A percentile compares a stretch with the other conserved stretches of the same genome.
Evolutionary conservation across 2,329 filamentous ascomycete genomes (phyloP).

Genomic region (Calonectria leucothoes): DNA sequence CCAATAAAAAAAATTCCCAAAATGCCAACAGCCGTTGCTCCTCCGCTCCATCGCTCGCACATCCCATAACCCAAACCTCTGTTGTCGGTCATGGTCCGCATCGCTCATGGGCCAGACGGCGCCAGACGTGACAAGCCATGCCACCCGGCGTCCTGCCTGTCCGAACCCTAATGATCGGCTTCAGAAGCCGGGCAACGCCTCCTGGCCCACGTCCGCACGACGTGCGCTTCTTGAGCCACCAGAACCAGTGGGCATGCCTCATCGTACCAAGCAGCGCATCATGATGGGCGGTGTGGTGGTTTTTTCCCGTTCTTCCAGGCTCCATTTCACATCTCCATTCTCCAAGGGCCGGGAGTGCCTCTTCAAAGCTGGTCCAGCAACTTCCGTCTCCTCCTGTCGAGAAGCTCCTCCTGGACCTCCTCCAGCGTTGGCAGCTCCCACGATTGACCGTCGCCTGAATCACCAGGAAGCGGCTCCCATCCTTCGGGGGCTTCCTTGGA

Average conservation of each 20-base stretch:
- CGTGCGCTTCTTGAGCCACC: not conserved
- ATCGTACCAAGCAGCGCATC: not conserved
- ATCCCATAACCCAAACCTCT: not conserved
- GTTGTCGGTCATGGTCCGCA: not conserved
- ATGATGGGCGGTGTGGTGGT: not conserved
- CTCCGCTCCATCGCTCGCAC: not conserved
- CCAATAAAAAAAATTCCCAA: not conserved
- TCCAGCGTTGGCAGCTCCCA: slow-evolving; percentile 90
- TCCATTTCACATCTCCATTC: not conserved
- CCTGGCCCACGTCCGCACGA: not conserved
- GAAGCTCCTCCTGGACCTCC: slow-evolving; percentile 93
- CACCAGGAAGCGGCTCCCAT: slow-evolving; percentile 90
- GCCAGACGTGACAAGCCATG: not conserved
- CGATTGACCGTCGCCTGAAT: slow-evolving; percentile 81
- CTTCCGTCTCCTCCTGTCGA: slow-evolving; percentile 85
- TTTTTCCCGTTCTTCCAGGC: not conserved
- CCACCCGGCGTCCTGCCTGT: not conserved
- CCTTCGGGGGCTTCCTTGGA: slow-evolving; percentile 69
- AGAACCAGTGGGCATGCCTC: not conserved
- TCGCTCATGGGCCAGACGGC: not conserved
- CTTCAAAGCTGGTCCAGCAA: slow-evolving; percentile 81
- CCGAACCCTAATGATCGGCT: not conserved
- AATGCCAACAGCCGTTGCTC: not conserved
- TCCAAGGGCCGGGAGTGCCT: no score
- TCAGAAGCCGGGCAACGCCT: slow-evolving; percentile 4